Base-by-base conservation (phyloP, 192 early-diverging fungal species). In the Backusella mclennaniae region DNA sequence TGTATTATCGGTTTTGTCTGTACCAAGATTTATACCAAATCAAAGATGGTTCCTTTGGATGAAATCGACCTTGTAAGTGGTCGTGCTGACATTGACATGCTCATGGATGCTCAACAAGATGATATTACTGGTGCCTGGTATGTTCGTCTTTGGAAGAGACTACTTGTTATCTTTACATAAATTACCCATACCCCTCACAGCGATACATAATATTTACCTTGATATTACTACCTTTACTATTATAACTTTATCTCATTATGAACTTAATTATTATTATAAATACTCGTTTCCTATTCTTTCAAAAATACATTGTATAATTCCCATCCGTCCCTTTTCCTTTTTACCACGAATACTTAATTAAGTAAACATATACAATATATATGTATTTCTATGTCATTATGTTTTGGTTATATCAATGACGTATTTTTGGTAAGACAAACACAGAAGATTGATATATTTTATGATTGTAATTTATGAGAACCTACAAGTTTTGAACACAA, bases 41-140 rank as follows among this genome's bases (percentile, higher is more conserved):
- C 76, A 5, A 78, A 82, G 31, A 52, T 82, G 31, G 42, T 82
- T 49, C 80, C 76, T 4, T 35, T 82, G 9, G 21, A 36, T 31
- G 73, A 77, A 8, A 75, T 82, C 19, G 80, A 82, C 31, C 23
- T 82, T 0, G 76, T 44, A 17, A 78, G 73, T 3, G 80, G 76
- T n/a, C 78, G 78, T 56, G 56, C 56, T 63, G 56, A 63, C 9
- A n/a, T 44, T 17, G 42, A 71, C 33, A 71, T n/a, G 39, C 9
- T 63, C 26, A 29, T 9, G 11, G 42, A 71, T 17, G 70, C 39
- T 31, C 41, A 67, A 6, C 29, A 66, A 26, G 26, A 46, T 31
- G 29, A 41, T 0, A 44, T 75, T 35, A 21, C 31, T 33, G 74
- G 66, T 19, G 5, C 31, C 19, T 75, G 74, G 74, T 75, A 75